Base-by-base conservation (phyloP, 768 basidiomycete genomes). In the Serendipita sp. region DNA sequence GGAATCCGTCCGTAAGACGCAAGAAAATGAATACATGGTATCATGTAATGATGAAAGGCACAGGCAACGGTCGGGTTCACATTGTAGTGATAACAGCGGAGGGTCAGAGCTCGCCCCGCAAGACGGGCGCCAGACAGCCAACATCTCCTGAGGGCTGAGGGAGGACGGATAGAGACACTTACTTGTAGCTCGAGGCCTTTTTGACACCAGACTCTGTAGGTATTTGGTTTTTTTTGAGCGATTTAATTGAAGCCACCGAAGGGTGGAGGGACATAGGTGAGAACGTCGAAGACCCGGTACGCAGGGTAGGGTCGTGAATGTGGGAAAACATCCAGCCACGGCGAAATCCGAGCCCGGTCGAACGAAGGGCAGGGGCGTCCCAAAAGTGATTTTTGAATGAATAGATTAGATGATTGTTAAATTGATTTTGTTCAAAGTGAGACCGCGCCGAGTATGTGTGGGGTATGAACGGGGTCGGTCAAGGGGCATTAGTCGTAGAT, bases 111-210 rank as follows among this genome's bases (percentile, higher is more conserved):
- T 11, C 20, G 20, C n/a, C n/a, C 9, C n/a, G 20, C n/a, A n/a
- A n/a, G 28, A 50, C n/a, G 45, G 20, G 45, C 45, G 45, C 20
- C 45, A 50, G n/a, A 7, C 45, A 50, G 20, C 20, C 20, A 28
- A 50, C 7, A 58, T 5, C 13, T 58, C 24, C 13, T 22, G n/a
- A n/a, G n/a, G 45, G 45, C n/a, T n/a, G n/a, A 48, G 45, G 45
- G 45, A 28, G 45, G 45, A 48, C 45, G 45, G 26, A 48, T 20
- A 1, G 53, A 11, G 22, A 24, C 17, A 58, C 53, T n/a, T 33
- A 58, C 53, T 58, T 58, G 53, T 58, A 58, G 24, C 53, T 34
- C 53, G 53, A 58, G 22, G 53, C 53, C 33, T 58, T 58, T 34
- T 58, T 58, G 53, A n/a, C n/a, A 34, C 53, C 53, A 58, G 53